phyloP scores from a whole-genome alignment of 2,329 filamentous ascomycete species.

The Cucurbitaria berberidis region DNA sequence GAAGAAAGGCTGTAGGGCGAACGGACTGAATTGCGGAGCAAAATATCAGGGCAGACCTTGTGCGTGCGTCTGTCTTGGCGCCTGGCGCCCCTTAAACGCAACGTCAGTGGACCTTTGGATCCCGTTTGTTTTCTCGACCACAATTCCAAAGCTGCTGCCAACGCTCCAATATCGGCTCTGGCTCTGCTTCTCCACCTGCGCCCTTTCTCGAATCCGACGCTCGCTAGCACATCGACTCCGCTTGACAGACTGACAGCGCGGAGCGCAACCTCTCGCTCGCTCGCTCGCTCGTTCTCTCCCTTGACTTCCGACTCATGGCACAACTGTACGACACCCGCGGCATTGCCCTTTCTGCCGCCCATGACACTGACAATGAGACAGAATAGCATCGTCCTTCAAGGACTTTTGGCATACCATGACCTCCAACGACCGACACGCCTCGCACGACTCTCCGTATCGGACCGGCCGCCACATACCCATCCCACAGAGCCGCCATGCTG shows the following conservation, averaged over 20 bases:
- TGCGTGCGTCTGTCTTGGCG: conserved; percentile 16
- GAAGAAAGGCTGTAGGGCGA: background rate
- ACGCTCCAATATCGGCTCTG: conserved; percentile 10
- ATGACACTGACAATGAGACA: conserved; percentile 36
- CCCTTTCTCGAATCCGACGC: conserved; percentile 6
- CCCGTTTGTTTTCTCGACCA: conserved; percentile 23
- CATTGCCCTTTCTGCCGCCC: conserved; percentile 3
- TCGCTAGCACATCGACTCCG: conserved; percentile 7
- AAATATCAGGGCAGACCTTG: conserved; percentile 12
- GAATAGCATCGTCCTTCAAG: conserved; percentile 66
- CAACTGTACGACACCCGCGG: conserved; percentile 36
- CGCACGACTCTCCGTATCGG: conserved; percentile 90
- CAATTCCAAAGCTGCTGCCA: conserved; percentile 20
- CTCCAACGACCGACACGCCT: conserved; percentile 82
- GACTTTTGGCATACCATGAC: conserved; percentile 91
- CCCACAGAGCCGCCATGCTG: conserved; percentile 78
- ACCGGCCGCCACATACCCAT: conserved; percentile 89
- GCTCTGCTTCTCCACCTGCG: background rate
- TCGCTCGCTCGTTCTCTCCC: conserved; percentile 22
- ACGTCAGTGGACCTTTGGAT: conserved; percentile 17
- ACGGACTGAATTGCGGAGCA: conserved; percentile 10
- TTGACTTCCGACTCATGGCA: conserved; percentile 35
- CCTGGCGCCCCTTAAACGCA: conserved; percentile 20
- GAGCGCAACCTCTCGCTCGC: conserved; percentile 23
- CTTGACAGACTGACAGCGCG: conserved; percentile 9